Evolutionary conservation across 345 rosid genomes (phyloP).

Genomic region (Moricandia arvensis): DNA sequence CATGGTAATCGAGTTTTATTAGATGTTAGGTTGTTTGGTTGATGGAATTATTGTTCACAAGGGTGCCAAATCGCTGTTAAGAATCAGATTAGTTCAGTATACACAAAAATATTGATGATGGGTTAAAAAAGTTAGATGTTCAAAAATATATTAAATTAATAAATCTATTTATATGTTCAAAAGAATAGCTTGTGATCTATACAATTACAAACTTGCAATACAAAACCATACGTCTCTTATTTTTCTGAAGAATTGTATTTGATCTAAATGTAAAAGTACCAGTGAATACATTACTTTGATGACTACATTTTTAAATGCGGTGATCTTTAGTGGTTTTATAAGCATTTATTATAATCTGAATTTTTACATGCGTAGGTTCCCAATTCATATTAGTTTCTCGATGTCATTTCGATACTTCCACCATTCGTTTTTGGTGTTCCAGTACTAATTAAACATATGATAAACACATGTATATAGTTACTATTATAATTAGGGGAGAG

Average conservation of each 20-base stretch:
- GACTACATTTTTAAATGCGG: not conserved
- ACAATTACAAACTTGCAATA: not conserved
- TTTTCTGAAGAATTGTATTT: not conserved
- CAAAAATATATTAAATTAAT: not conserved
- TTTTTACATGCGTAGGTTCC: too few species aligned
- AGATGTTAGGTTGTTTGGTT: not conserved
- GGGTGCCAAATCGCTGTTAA: not conserved
- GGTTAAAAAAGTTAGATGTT: not conserved
- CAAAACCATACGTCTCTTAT: not conserved
- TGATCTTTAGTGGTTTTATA: not conserved
- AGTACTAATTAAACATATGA: slow-evolving; percentile 17
- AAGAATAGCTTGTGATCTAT: not conserved
- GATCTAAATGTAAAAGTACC: not conserved
- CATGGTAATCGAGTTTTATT: not conserved
- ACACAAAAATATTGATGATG: not conserved
- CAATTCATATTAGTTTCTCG: not conserved
- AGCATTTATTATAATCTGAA: not conserved
- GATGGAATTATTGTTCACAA: not conserved
- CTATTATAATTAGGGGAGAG: not conserved
- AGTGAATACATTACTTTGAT: not conserved
- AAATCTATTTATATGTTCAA: not conserved
- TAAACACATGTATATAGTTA: slow-evolving; percentile 4
- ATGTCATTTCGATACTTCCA: not conserved
- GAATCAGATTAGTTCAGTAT: not conserved
- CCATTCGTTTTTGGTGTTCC: not conserved